phyloP scores from a whole-genome alignment of 345 rosid species.

The Boechera divaricarpa region DNA sequence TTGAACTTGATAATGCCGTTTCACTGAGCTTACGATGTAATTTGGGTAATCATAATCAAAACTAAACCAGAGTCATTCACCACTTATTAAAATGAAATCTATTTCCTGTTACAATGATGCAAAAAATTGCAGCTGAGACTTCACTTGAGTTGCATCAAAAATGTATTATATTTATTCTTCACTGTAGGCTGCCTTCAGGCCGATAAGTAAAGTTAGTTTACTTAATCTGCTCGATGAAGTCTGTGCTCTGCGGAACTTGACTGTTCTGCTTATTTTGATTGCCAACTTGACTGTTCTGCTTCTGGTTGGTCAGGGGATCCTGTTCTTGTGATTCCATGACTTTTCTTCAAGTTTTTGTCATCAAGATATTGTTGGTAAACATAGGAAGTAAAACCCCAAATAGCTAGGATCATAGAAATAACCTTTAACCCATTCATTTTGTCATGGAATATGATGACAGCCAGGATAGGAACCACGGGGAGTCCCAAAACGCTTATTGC shows the following conservation, averaged over 20 bases:
- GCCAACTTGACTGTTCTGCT: constrained; percentile 23
- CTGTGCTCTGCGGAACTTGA: not conserved
- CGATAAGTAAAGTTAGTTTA: constrained; percentile 13
- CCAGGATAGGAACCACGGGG: constrained; percentile 67
- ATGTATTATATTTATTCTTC: constrained; percentile 11
- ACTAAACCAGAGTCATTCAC: constrained; percentile 1
- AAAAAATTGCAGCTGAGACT: not conserved
- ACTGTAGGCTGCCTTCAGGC: constrained; percentile 4
- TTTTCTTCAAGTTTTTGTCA: constrained; percentile 33
- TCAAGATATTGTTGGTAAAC: constrained; percentile 49
- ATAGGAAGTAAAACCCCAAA: constrained; percentile 69
- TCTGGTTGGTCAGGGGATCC: constrained; percentile 17
- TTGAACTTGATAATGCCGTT: constrained; percentile 4
- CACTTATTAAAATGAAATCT: not conserved
- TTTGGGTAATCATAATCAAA: constrained; percentile 6
- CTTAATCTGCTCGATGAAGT: constrained; percentile 5
- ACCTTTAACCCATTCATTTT: constrained; percentile 67
- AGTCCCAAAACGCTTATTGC: constrained; percentile 61
- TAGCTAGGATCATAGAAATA: constrained; percentile 63
- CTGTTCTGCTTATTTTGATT: constrained; percentile 14
- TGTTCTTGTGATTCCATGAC: constrained; percentile 25
- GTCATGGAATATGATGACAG: constrained; percentile 68
- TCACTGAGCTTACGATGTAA: constrained; percentile 13
- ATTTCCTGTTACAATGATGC: constrained; percentile 35
- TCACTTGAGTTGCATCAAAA: constrained; percentile 23